A percentile compares a stretch with the other conserved stretches of the same genome.
Evolutionary conservation across 345 rosid species (phyloP).

Genomic region (Jatropha curcas): DNA sequence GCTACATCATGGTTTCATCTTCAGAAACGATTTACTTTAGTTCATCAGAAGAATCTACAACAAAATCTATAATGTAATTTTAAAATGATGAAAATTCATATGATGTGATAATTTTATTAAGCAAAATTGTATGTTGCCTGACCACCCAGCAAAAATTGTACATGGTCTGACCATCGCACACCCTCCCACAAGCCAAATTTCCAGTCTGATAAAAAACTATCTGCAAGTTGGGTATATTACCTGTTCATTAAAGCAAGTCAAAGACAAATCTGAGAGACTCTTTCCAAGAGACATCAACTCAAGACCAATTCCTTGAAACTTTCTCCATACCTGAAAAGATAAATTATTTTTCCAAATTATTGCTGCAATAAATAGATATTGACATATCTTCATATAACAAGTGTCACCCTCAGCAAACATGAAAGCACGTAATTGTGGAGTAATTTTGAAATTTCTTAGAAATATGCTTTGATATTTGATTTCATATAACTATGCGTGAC

Average conservation of each 20-base stretch:
- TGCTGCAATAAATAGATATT: not conserved
- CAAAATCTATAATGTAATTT: not conserved
- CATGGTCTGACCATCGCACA: not conserved
- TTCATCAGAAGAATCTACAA: not conserved
- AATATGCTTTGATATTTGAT: not conserved
- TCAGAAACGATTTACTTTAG: not conserved
- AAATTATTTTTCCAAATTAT: not conserved
- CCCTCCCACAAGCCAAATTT: no score
- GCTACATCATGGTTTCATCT: not conserved
- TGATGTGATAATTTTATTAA: no score
- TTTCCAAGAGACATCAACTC: slow-evolving; percentile 70
- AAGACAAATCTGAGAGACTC: slow-evolving; percentile 63
- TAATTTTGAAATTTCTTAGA: not conserved
- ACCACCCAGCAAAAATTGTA: no score
- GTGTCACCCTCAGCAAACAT: not conserved
- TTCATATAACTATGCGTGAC: not conserved
- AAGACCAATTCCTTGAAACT: slow-evolving; percentile 61
- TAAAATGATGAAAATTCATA: no score
- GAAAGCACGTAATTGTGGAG: not conserved
- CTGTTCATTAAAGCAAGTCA: slow-evolving; percentile 47
- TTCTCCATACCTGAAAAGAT: slow-evolving; percentile 28
- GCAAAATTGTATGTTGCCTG: no score
- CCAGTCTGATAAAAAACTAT: not conserved
- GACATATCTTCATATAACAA: not conserved
- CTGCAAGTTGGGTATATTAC: slow-evolving; percentile 37